Evolutionary conservation across 305 asterid genomes (phyloP), one percentile per base, ranked within the genome.

Genomic region (Striga hermonthica): DNA sequence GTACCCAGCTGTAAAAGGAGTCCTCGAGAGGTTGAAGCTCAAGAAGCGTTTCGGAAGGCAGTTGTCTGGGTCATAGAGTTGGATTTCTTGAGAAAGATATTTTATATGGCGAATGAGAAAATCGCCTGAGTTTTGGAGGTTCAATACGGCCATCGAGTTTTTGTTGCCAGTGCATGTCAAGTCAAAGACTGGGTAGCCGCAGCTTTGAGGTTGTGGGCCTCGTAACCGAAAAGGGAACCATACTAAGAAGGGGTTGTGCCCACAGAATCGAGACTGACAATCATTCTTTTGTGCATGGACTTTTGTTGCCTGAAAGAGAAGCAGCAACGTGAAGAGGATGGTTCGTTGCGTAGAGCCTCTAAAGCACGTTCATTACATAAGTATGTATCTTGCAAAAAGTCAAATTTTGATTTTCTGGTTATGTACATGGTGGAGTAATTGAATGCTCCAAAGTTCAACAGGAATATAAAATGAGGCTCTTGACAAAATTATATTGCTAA

Each of bases 141-240:
- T 82, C 1, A 76, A 55, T n/a, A 79, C 56, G 22, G 74, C 40
- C 6, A 16, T 48, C 9, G 49, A 35, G 15, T 16, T 6, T 1
- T 70, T 57, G 15, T 44, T 66, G 7, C 9, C 3, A 10, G 59
- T 63, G 60, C 86, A 82, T 7, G 6, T 66, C 10, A 89, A 57
- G 65, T 66, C 59, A 57, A 89, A 87, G 39, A 86, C 89, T 0
- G 91, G 86, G 60, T 73, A 85, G 37, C 89, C 81, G 47, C 93
- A 87, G 72, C 62, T 48, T 45, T 69, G 55, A 22, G 77, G 82
- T 9, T 74, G 80, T 35, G 69, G 75, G 57, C 66, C 48, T 49
- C 60, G 62, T 52, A 83, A 36, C 9, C 58, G 63, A 67, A 78
- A 89, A 38, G 93, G 97, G 59, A 89, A 89, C 11, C 83, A 78